These are phyloP conservation scores for Gnetum montanum DNA, from an alignment of 75 land plant species.

Conservation along the genomic window DNA sequence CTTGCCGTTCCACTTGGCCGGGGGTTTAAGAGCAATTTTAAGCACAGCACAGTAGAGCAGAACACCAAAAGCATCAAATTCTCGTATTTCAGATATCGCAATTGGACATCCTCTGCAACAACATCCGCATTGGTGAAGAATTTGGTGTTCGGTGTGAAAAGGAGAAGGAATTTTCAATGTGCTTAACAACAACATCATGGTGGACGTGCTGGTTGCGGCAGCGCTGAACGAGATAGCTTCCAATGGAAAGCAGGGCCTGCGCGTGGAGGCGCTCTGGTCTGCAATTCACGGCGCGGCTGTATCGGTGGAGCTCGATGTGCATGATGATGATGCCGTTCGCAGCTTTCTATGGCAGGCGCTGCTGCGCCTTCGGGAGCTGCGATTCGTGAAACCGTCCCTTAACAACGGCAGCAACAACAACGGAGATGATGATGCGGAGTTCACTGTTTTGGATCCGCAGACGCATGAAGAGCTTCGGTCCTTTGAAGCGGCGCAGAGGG, in stretches of 20 bases:
- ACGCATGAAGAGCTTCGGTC: conserved; percentile 22
- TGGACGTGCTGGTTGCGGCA: conserved; percentile 57
- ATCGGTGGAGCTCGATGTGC: conserved; percentile 26
- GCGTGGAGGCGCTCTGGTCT: conserved; percentile 49
- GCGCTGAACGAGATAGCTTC: conserved; percentile 73
- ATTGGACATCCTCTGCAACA: no score
- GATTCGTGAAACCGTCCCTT: conserved; percentile 11
- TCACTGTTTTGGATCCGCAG: conserved; percentile 1
- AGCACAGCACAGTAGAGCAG: no score
- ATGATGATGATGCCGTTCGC: conserved; percentile 33
- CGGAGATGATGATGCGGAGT: no score
- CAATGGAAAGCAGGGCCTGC: conserved; percentile 35
- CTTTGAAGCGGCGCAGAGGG: conserved; percentile 43
- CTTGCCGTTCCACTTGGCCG: no score
- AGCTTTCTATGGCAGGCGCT: conserved; percentile 45
- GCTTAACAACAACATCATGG: no score
- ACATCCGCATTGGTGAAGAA: no score
- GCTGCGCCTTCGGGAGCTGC: conserved; percentile 39
- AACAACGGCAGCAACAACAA: background rate
- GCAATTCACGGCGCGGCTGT: conserved; percentile 25
- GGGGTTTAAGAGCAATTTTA: no score
- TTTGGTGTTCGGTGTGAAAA: no score
- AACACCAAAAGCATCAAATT: no score
- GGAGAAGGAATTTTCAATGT: no score
- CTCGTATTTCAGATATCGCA: no score